Conservation (phyloP, 805 yeast species). For the Priceomyces medius region DNA sequence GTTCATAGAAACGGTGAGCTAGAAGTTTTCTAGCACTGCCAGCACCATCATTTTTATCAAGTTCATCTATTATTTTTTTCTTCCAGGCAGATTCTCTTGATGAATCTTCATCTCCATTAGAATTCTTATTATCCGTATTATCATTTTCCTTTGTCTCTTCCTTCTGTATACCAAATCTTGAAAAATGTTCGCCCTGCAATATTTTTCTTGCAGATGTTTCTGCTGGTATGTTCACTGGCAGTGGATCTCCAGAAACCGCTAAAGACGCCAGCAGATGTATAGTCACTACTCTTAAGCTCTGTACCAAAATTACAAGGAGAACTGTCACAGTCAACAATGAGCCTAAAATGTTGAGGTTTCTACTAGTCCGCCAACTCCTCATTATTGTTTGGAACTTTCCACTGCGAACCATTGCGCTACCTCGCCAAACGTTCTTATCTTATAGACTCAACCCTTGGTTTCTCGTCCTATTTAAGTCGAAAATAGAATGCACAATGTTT, state of each 20-base stretch:
- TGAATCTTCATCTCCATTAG: background rate
- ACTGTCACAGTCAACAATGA: background rate
- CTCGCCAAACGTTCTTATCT: too few relatives aligned
- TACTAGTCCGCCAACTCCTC: background rate
- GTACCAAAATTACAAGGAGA: background rate
- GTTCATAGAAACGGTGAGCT: slow-evolving; percentile 43
- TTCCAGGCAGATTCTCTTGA: background rate
- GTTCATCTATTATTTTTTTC: background rate
- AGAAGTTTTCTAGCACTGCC: slow-evolving; percentile 15
- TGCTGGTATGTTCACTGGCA: background rate
- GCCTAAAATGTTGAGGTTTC: background rate
- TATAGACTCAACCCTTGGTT: too few relatives aligned
- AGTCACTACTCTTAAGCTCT: background rate
- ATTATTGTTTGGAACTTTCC: background rate
- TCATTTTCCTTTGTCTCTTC: too few relatives aligned
- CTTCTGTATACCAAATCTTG: background rate
- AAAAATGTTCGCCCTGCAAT: background rate
- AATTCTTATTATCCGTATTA: too few relatives aligned
- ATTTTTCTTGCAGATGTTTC: background rate
- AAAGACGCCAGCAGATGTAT: background rate
- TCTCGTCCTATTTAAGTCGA: too few relatives aligned
- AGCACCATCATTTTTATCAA: slow-evolving; percentile 9
- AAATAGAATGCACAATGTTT: too few relatives aligned
- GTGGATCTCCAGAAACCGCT: background rate
- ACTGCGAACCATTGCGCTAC: too few relatives aligned